These are phyloP conservation scores for Populus tomentosa DNA, from an alignment of 441 rosid species.

Conservation along the genomic window DNA sequence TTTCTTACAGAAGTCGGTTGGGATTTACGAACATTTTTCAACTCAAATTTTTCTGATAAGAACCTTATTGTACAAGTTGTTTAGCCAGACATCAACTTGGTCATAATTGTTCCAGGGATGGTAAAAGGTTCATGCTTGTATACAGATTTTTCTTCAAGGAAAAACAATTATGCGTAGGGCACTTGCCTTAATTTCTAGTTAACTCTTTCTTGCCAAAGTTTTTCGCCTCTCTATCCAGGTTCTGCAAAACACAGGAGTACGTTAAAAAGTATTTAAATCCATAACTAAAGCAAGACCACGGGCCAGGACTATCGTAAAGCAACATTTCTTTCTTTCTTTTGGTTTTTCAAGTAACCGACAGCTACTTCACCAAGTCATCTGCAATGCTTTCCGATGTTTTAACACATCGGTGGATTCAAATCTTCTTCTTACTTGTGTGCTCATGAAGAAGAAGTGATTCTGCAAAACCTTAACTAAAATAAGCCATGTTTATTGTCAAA, in stretches of 20 bases:
- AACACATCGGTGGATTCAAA: too few species aligned
- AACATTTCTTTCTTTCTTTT: too few species aligned
- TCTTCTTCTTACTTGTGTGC: too few species aligned
- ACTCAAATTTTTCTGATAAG: slow-evolving; percentile 33
- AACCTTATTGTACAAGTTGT: slow-evolving; percentile 31
- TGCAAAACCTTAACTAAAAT: too few species aligned
- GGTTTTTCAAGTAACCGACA: too few species aligned
- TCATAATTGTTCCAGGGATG: slow-evolving; percentile 24
- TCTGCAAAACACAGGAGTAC: not conserved
- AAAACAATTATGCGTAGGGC: slow-evolving; percentile 17
- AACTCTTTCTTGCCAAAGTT: not conserved
- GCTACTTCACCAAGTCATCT: too few species aligned
- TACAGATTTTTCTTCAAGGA: slow-evolving; percentile 27
- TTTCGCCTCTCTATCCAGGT: not conserved
- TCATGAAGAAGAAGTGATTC: too few species aligned
- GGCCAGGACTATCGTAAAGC: too few species aligned
- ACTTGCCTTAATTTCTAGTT: slow-evolving; percentile 5
- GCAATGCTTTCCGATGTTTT: too few species aligned
- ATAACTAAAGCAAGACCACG: not conserved
- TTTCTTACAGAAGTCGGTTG: slow-evolving; percentile 33
- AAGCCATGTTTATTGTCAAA: too few species aligned
- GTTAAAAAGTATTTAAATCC: not conserved
- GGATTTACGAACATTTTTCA: slow-evolving; percentile 17
- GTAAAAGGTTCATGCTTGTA: slow-evolving; percentile 32
- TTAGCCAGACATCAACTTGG: slow-evolving; percentile 33